These are phyloP conservation scores for Suillus variegatus DNA, from an alignment of 768 basidiomycete species.

Conservation along the genomic window DNA sequence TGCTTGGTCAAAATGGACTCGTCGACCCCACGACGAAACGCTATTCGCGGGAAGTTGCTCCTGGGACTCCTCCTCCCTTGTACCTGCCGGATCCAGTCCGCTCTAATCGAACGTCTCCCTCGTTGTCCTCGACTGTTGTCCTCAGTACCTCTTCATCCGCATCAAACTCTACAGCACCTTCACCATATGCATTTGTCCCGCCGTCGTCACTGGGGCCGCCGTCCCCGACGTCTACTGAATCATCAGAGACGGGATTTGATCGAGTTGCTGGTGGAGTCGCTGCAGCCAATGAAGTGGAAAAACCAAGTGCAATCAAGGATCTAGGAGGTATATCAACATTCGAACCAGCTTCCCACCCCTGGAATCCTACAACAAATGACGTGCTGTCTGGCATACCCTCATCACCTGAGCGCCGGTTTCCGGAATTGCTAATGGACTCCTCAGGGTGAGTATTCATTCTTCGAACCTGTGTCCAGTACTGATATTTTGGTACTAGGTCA, in stretches of 20 bases:
- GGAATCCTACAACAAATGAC: constrained; percentile 18
- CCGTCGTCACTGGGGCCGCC: constrained; percentile 74
- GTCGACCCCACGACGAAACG: constrained; percentile 58
- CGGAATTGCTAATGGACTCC: constrained; percentile 16
- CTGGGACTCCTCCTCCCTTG: constrained; percentile 36
- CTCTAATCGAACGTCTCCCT: constrained; percentile 42
- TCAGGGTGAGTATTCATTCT: constrained; percentile 19
- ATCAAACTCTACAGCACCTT: constrained; percentile 38
- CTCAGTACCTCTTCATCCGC: constrained; percentile 22
- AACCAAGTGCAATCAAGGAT: constrained; percentile 16
- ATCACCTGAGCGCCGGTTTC: constrained; percentile 12
- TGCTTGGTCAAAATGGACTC: constrained; percentile 73
- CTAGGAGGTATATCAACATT: constrained; percentile 30
- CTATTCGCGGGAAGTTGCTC: constrained; percentile 52
- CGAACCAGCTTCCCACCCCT: constrained; percentile 17
- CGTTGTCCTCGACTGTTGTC: constrained; percentile 20
- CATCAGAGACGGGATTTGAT: constrained; percentile 53
- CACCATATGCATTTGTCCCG: constrained; percentile 68
- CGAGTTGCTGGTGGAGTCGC: constrained; percentile 23
- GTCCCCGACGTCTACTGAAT: constrained; percentile 70
- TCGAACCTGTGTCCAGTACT: background rate
- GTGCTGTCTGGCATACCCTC: constrained; percentile 18
- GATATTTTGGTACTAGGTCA: constrained; percentile 11
- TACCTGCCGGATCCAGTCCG: constrained; percentile 30
- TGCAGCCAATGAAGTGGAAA: background rate